A percentile compares a stretch with the other conserved stretches of the same genome.
phyloP scores from a whole-genome alignment of 2,329 filamentous ascomycete species.

The Tolypocladium amazonense region DNA sequence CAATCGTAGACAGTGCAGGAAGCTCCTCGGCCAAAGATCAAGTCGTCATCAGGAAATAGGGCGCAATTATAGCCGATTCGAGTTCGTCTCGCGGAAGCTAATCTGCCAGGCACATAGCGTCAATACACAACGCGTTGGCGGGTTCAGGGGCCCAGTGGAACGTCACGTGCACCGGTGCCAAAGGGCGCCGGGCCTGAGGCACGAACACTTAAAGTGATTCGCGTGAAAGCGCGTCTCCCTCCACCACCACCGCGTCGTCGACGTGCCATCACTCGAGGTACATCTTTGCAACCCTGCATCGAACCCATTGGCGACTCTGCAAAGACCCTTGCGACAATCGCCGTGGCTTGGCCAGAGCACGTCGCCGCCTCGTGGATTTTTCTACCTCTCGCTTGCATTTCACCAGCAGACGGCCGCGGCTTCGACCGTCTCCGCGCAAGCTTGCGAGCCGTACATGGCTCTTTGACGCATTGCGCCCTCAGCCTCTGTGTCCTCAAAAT shows the following conservation, averaged over 20 bases:
- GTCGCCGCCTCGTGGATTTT: not conserved
- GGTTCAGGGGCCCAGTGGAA: conserved; percentile 10
- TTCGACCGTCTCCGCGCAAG: not conserved
- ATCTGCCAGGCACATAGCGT: not conserved
- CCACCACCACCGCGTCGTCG: conserved; percentile 21
- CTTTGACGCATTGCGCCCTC: conserved; percentile 1
- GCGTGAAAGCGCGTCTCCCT: conserved; percentile 26
- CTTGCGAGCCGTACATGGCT: not conserved
- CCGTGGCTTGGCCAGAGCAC: not conserved
- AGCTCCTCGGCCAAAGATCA: not conserved
- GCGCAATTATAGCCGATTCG: not conserved
- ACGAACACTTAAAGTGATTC: conserved; percentile 25
- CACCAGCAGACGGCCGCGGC: not conserved
- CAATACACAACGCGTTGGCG: not conserved
- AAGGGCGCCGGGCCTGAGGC: conserved; percentile 19
- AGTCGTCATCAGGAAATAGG: not conserved
- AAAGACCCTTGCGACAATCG: not conserved
- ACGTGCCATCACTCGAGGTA: conserved; percentile 21
- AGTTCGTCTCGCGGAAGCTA: not conserved
- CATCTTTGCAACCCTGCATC: conserved; percentile 13
- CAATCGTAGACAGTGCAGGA: not conserved
- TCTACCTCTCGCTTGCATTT: not conserved
- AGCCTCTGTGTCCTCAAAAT: conserved; percentile 23
- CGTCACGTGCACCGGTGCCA: conserved; percentile 18
- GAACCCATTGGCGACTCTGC: conserved; percentile 1